phyloP scores from a whole-genome alignment of 1,139 yeast species.

The Lodderomyces beijingensis region DNA sequence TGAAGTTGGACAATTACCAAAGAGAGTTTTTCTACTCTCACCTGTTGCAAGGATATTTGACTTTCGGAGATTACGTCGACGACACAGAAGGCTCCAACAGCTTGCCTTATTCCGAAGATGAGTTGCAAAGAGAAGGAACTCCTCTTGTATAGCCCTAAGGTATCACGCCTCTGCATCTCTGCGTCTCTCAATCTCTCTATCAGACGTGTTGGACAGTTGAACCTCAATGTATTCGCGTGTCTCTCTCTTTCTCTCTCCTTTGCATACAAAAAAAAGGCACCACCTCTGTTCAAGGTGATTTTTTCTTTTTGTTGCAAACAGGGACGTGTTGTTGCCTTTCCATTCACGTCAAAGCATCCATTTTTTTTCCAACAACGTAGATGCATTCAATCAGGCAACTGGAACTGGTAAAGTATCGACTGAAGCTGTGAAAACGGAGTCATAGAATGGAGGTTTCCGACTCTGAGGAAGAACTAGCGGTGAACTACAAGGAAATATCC shows the following conservation, averaged over 20 bases:
- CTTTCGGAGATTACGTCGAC: conserved; percentile 12
- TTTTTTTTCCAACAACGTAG: no score
- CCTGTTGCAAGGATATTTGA: conserved; percentile 20
- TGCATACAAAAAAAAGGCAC: not conserved
- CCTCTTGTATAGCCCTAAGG: no score
- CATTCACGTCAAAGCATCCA: no score
- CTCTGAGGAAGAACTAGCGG: not conserved
- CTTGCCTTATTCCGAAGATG: conserved; percentile 7
- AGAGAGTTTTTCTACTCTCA: conserved; percentile 20
- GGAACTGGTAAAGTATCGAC: no score
- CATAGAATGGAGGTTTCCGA: not conserved
- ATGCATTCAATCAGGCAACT: no score
- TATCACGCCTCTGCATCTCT: no score
- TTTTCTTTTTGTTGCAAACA: no score
- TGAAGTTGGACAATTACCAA: conserved; percentile 17
- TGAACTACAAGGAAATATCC: not conserved
- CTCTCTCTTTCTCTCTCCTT: conserved; percentile 1
- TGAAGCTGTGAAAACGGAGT: not conserved
- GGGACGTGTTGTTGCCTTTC: no score
- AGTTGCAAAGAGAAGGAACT: conserved; percentile 9
- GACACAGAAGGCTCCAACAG: conserved; percentile 8
- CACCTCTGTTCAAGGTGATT: no score
- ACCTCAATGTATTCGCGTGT: not conserved
- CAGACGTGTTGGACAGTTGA: no score
- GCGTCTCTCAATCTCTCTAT: no score